Evolutionary conservation across 257 asterid species (phyloP), one percentile per base, ranked within the genome.

Genomic region (Primulina huaijiensis): DNA sequence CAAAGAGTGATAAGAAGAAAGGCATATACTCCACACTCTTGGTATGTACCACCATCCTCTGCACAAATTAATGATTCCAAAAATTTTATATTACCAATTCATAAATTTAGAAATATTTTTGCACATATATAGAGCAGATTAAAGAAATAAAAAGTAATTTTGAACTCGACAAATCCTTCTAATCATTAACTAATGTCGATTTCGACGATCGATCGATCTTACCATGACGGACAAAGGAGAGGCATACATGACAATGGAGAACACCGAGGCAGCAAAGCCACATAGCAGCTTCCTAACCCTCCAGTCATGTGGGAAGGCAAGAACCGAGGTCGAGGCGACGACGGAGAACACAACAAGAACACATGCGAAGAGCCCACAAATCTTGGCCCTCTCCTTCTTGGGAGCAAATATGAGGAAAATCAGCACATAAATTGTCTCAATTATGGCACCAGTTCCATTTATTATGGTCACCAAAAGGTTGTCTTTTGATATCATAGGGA

Each of bases 1-100:
- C 96, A 67, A 86, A 87, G 8, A 89, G 71, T n/a, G 97, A 91
- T 46, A 91, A 62, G n/a, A 79, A 81, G 67, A 91, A 89, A 1
- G 97, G 97, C 97, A 90, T 90, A 21, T 75, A 88, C 80, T 88
- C 97, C 68, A 90, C 97, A 30, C 97, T 90, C 76, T 82, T 87
- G 27, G 88, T 87, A 69, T 78, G 85, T 62, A 91, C 85, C 87
- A 91, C 97, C 84, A 84, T 52, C 68, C 95, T 87, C 97, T 91
- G 76, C 75, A 71, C 34, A 31, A 31, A 31, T 31, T 31, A 31
- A 3, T 21, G 20, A 60, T 57, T 19, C n/a, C 7, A 68, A 60
- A 27, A 17, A n/a, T 46, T 8, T 0, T 35, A 46, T 2, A 37
- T 38, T 31, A 27, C 30, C 30, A 23, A 23, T 23, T 23, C 25